Conservation (phyloP, 1,284 basidiomycete species). For the Leccinum pachyderme region DNA sequence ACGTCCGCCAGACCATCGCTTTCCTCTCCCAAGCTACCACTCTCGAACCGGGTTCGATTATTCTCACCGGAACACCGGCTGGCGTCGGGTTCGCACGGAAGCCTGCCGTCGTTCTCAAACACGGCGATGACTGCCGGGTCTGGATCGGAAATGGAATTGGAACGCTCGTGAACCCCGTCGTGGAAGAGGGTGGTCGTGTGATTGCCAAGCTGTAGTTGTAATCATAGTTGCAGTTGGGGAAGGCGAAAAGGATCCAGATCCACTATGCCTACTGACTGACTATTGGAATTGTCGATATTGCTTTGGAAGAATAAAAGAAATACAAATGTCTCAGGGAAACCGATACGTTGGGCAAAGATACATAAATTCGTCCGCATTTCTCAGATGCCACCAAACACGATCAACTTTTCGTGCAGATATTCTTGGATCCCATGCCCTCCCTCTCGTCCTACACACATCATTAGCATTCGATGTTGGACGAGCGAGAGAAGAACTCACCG, state of each 20-base stretch:
- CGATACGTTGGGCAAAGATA: neutral
- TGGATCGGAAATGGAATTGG: constrained; percentile 69
- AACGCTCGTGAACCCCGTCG: constrained; percentile 69
- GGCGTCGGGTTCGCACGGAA: constrained; percentile 77
- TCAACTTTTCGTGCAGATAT: constrained; percentile 79
- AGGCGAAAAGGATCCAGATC: neutral
- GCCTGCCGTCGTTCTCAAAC: constrained; percentile 67
- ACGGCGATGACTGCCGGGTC: constrained; percentile 72
- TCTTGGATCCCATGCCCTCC: constrained; percentile 83
- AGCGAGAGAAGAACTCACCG: constrained; percentile 39
- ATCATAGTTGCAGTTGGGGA: neutral
- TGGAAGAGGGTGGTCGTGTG: constrained; percentile 51
- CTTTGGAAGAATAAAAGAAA: neutral
- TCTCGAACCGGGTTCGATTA: constrained; percentile 76
- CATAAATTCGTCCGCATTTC: neutral
- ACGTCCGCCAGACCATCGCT: constrained; percentile 66
- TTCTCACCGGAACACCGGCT: constrained; percentile 77
- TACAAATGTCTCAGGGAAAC: neutral
- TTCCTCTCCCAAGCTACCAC: constrained; percentile 87
- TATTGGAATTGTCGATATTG: neutral
- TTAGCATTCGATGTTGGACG: constrained; percentile 7
- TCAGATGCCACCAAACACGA: constrained; percentile 70
- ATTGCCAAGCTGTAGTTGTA: constrained; percentile 13
- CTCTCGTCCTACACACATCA: constrained; percentile 53
- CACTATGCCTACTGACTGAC: neutral